Evolutionary conservation across 176 grass and related monocot genomes (phyloP), one percentile per base, ranked within the genome.

Genomic region (Musa beccarii): DNA sequence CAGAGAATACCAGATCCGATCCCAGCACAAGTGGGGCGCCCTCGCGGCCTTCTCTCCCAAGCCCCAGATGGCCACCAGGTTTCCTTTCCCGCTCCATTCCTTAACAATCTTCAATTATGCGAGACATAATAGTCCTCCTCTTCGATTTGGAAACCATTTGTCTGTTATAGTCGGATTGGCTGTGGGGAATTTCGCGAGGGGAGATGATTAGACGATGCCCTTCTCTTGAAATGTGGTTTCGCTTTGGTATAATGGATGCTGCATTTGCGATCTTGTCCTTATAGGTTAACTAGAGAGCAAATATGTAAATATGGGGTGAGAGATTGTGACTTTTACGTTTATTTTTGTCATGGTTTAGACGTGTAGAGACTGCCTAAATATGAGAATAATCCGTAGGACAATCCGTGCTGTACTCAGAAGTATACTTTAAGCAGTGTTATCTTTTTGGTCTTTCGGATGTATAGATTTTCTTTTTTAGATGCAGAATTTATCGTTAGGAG

Each of bases 1-100:
- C 63, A 80, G 88, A 76, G 94, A 93, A 68, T 85, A 92, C 80
- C 94, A 91, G 88, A 92, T 96, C 93, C 85, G 89, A 83, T 96
- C 93, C 76, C 90, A 80, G 88, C 88, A 72, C 75, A 83, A 80
- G 84, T 85, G 84, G 88, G 72, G 49, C 50, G 59, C 76, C 54
- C 88, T 97, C 77, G 53, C 74, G 43, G 78, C 81, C 59, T 91
- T 93, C 80, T 96, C 93, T 52, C 93, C 94, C 68, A 90, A 83
- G 61, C 88, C 88, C 12, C 85, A 93, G 79, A 85, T 97, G 82
- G 79, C 86, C 24, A 89, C 90, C 67, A 88, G 94, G 94, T 93
- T 70, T 78, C 28, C 73, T 21, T 80, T 52, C 34, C 66, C 17
- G 16, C 3, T 5, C 54, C 76, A 12, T 49, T 23, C 24, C 13